These are phyloP conservation scores for Clitopilus passeckerianus DNA, from an alignment of 768 basidiomycete species.

Conservation along the genomic window DNA sequence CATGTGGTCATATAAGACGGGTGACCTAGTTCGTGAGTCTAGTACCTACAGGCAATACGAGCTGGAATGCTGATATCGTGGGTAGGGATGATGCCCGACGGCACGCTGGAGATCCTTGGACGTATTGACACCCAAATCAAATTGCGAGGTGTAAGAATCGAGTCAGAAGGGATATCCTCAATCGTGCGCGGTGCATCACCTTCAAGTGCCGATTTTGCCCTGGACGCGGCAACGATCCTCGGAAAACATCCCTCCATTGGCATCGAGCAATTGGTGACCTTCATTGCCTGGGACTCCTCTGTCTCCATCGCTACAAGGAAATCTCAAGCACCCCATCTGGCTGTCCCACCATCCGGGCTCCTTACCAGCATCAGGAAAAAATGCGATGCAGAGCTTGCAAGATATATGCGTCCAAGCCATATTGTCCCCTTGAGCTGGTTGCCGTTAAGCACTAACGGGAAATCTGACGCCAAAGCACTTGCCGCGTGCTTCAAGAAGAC, in stretches of 20 bases:
- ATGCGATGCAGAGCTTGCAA: constrained; percentile 37
- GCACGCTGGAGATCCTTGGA: constrained; percentile 42
- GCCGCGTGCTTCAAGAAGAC: constrained; percentile 20
- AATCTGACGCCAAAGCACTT: constrained; percentile 29
- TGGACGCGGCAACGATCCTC: constrained; percentile 38
- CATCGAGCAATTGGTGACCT: constrained; percentile 39
- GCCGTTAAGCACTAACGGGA: constrained; percentile 37
- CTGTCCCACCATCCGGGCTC: constrained; percentile 20
- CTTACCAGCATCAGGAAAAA: constrained; percentile 24
- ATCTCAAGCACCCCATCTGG: constrained; percentile 14
- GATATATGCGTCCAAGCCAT: constrained; percentile 48
- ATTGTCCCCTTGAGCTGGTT: constrained; percentile 44
- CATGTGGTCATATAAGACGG: constrained; percentile 42
- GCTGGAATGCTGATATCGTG: not conserved
- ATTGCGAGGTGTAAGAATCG: constrained; percentile 48
- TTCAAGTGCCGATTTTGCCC: constrained; percentile 14
- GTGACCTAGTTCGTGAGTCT: constrained; percentile 37
- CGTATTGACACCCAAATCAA: constrained; percentile 50
- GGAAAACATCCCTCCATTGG: constrained; percentile 37
- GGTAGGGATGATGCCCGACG: constrained; percentile 44
- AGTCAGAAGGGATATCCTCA: constrained; percentile 45
- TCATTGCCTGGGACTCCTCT: constrained; percentile 35
- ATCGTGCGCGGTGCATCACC: constrained; percentile 29
- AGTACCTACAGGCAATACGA: not conserved
- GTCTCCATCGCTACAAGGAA: constrained; percentile 33